These are phyloP conservation scores for Mycena pura DNA, from an alignment of 768 basidiomycete genomes.

Conservation along the genomic window DNA sequence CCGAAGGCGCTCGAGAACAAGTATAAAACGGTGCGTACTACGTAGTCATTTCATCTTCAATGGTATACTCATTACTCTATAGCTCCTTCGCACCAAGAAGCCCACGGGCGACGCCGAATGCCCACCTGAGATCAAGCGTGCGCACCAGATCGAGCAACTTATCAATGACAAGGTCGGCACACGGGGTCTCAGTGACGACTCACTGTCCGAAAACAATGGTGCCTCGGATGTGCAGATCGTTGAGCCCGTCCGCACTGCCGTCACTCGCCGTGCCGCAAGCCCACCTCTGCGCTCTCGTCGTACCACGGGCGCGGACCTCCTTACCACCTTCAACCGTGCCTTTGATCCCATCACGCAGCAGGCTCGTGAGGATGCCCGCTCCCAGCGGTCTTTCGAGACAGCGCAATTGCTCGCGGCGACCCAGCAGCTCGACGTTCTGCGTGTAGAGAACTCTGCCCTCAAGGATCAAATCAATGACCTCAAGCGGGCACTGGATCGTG, in stretches of 20 bases:
- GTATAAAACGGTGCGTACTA: neutral
- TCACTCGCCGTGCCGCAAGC: neutral
- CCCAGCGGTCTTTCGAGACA: neutral
- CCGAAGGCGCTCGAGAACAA: neutral
- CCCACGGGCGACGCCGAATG: neutral
- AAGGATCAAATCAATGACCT: too few species aligned
- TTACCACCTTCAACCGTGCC: too few species aligned
- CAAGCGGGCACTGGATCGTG: too few species aligned
- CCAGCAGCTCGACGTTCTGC: neutral
- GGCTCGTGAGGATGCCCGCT: neutral
- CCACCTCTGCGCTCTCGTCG: neutral
- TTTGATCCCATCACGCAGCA: neutral
- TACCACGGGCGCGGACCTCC: too few species aligned
- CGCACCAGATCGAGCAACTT: neutral
- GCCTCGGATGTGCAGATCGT: too few species aligned
- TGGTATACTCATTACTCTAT: too few species aligned
- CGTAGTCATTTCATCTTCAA: neutral
- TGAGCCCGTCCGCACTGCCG: neutral
- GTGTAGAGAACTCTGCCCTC: neutral
- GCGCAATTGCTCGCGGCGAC: neutral
- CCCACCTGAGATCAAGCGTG: neutral
- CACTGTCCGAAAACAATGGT: neutral
- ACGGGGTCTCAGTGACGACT: neutral
- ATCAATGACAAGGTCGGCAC: neutral
- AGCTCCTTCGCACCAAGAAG: neutral